A percentile compares a stretch with the other conserved stretches of the same genome.
These are phyloP conservation scores for Sporothrix schenckii DNA, from an alignment of 2,329 filamentous ascomycete species.

Conservation along the genomic window DNA sequence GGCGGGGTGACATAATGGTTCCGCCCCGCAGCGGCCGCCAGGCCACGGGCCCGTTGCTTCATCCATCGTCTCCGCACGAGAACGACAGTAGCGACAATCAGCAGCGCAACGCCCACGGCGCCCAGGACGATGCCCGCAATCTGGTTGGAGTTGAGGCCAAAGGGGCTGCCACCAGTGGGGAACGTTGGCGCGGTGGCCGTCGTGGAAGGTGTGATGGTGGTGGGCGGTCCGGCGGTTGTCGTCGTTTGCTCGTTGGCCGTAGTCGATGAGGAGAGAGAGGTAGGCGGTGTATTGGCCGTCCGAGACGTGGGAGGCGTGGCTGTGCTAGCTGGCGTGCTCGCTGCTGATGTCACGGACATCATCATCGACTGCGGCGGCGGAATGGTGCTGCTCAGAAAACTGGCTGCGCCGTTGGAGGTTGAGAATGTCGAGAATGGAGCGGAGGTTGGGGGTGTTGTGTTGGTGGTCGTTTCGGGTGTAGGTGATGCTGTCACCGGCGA, in stretches of 20 bases:
- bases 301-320: not conserved
- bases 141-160: conserved; percentile 38
- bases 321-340: not conserved
- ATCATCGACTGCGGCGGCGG: not conserved
- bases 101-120: conserved; percentile 37
- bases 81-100: conserved; percentile 37
- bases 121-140: conserved; percentile 41
- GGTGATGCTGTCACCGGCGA: not conserved
- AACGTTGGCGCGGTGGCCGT: conserved; percentile 21
- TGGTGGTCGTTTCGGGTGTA: not conserved
- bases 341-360: not conserved
- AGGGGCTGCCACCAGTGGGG: conserved; percentile 18
- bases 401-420: conserved; percentile 7
- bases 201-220: conserved; percentile 28
- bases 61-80: conserved; percentile 40
- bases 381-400: conserved; percentile 1
- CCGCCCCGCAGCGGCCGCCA: not conserved
- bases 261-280: not conserved
- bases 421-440: not conserved
- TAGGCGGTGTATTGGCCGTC: not conserved
- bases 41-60: conserved; percentile 44
- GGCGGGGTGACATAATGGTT: conserved; percentile 6
- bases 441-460: not conserved
- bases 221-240: not conserved
- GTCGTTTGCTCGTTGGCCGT: conserved; percentile 5